Conservation (phyloP, 176 grass and related monocot species). For the Elymus sibiricus region DNA sequence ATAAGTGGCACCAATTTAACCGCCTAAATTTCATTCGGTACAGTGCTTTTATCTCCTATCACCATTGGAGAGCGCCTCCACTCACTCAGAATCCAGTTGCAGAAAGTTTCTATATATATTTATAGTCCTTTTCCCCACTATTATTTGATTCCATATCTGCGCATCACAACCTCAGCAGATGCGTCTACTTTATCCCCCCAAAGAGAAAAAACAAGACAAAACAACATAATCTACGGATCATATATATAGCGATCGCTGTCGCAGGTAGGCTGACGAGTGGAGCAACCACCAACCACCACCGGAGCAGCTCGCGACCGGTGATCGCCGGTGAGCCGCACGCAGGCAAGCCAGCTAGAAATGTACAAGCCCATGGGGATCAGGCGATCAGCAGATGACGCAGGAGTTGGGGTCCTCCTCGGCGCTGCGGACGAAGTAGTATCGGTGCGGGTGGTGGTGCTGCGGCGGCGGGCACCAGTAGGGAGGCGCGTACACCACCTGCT, state of each 20-base stretch:
- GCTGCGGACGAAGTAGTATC: conserved; percentile 46
- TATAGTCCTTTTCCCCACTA: neutral
- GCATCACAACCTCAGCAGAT: neutral
- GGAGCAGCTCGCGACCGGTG: neutral
- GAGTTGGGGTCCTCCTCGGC: conserved; percentile 75
- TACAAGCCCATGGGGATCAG: neutral
- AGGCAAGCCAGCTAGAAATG: neutral
- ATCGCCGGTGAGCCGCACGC: neutral
- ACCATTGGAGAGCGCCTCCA: too few species aligned
- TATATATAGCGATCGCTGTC: neutral
- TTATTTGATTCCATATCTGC: neutral
- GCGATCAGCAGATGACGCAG: conserved; percentile 69
- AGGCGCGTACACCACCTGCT: conserved; percentile 8
- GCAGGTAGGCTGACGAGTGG: neutral
- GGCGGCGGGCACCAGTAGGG: neutral
- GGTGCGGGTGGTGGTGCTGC: neutral
- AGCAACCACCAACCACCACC: neutral
- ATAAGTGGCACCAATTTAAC: too few species aligned
- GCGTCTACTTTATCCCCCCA: neutral
- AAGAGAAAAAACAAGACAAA: neutral
- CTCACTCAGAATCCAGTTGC: neutral
- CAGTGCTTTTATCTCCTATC: too few species aligned
- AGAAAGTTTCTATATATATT: neutral
- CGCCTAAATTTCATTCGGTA: neutral
- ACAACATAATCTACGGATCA: neutral